phyloP scores from a whole-genome alignment of 2,329 filamentous ascomycete species.

The Teratosphaeria zuluensis region DNA sequence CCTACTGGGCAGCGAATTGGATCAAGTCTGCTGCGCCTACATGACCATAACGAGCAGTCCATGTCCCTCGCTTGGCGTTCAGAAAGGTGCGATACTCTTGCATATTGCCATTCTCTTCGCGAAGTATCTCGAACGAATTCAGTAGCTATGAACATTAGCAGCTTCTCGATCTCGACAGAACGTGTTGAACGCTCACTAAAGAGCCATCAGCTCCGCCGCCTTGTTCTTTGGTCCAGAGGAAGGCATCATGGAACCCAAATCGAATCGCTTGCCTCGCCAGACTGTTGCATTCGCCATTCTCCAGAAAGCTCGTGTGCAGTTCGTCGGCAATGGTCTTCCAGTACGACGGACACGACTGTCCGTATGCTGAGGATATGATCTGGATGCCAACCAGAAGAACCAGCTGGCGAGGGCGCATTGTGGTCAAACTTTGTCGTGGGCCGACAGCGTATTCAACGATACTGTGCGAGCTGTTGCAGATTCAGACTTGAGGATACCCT shows the following conservation, averaged over 20 bases:
- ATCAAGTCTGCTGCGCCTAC: neutral
- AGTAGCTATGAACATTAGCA: neutral
- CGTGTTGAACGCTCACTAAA: neutral
- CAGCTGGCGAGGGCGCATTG: neutral
- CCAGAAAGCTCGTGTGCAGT: neutral
- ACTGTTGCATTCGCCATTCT: neutral
- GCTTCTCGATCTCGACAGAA: neutral
- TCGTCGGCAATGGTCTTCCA: neutral
- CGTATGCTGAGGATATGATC: neutral
- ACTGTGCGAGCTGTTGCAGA: neutral
- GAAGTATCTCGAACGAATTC: neutral
- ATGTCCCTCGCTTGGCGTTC: neutral
- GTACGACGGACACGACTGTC: neutral
- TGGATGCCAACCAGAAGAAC: neutral
- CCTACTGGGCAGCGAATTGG: neutral
- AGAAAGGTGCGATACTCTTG: neutral
- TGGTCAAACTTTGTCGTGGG: neutral
- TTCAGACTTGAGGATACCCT: neutral
- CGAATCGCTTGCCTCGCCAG: neutral
- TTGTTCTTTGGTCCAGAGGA: neutral
- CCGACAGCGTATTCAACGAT: neutral
- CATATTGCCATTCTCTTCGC: neutral
- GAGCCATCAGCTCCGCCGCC: neutral
- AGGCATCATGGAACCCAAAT: neutral
- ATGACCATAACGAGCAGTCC: neutral